Percentiles rank a stretch among this genome's conserved stretches.
Evolutionary conservation across 202 grass and related monocot genomes (phyloP).

Genomic region (Zizania palustris): DNA sequence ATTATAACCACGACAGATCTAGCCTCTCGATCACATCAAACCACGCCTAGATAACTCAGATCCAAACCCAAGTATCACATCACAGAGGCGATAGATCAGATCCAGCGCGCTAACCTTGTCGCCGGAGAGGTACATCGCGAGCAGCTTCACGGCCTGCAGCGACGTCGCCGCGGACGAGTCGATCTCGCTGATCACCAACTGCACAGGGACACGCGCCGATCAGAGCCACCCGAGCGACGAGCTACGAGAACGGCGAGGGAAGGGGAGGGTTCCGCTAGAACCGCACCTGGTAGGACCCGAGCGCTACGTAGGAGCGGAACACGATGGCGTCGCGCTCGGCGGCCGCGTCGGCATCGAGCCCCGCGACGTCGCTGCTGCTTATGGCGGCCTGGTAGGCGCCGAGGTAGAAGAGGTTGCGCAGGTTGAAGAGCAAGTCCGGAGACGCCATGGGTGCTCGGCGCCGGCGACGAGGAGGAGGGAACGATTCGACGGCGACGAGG

Average conservation of each 20-base stretch:
- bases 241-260: background rate
- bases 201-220: slow-evolving; percentile 28
- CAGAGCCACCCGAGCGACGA: slow-evolving; percentile 8
- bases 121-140: slow-evolving; percentile 72
- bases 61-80: slow-evolving; percentile 24
- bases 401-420: slow-evolving; percentile 93
- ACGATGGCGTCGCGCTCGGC: slow-evolving; percentile 88
- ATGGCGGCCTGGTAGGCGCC: slow-evolving; percentile 95
- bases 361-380: slow-evolving; percentile 87
- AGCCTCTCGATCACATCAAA: background rate
- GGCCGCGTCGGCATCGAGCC: slow-evolving; percentile 64
- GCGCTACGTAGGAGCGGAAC: slow-evolving; percentile 93
- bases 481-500: slow-evolving; percentile 5
- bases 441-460: slow-evolving; percentile 55
- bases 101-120: slow-evolving; percentile 60
- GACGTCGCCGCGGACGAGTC: slow-evolving; percentile 82
- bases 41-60: slow-evolving; percentile 11
- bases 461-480: slow-evolving; percentile 19
- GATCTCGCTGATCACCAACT: slow-evolving; percentile 94
- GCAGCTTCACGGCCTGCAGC: slow-evolving; percentile 92
- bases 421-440: slow-evolving; percentile 88
- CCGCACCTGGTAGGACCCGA: slow-evolving; percentile 82
- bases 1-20: slow-evolving; percentile 32
- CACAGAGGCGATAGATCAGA: slow-evolving; percentile 31
- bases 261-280: background rate